Evolutionary conservation across 164 flowering plant genomes (phyloP), one percentile per base, ranked within the genome.

Genomic region (Chimonanthus praecox): DNA sequence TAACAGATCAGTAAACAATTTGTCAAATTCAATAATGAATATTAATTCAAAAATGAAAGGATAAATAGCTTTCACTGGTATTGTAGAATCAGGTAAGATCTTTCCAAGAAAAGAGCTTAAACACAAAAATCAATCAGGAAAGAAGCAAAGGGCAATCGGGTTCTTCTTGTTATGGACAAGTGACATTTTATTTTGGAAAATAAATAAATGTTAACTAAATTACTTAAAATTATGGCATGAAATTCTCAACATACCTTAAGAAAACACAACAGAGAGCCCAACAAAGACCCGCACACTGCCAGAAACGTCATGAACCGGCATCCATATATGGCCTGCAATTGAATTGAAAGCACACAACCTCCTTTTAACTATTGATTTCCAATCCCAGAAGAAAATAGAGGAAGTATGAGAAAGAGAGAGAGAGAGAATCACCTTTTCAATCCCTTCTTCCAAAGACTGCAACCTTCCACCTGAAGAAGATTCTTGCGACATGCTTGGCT

Each of bases 191-290:
- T 33, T 33, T 33, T 33, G 2, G 0, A 33, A 33, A 33, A 33
- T 33, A 33, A 33, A 33, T 33, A 33, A 33, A 33, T 33, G 33
- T 1, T 33, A 33, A 33, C 33, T 33, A 54, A 54, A 54, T 54
- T 54, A 16, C 60, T 10, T 13, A 4, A 54, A 9, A 9, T 54
- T 7, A 54, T 54, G 60, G 15, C 15, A 16, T 13, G 60, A 54
- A 13, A 16, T 54, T 54, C 9, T n/a, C n/a, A 48, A 68, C 11
- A 45, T 76, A 86, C 94, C 91, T 88, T 86, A 71, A 90, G 62
- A 67, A 91, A 91, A 78, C 96, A 91, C 21, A 88, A 78, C 44
- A 89, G n/a, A 16, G 96, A 91, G n/a, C 93, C 96, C 21, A 84
- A 74, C 75, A 91, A 78, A 49, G 96, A 91, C 6, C 96, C 96